A percentile compares a stretch with the other conserved stretches of the same genome.
These are phyloP conservation scores for Scheffersomyces illinoinensis DNA, from an alignment of 1,139 yeast species.

Conservation along the genomic window DNA sequence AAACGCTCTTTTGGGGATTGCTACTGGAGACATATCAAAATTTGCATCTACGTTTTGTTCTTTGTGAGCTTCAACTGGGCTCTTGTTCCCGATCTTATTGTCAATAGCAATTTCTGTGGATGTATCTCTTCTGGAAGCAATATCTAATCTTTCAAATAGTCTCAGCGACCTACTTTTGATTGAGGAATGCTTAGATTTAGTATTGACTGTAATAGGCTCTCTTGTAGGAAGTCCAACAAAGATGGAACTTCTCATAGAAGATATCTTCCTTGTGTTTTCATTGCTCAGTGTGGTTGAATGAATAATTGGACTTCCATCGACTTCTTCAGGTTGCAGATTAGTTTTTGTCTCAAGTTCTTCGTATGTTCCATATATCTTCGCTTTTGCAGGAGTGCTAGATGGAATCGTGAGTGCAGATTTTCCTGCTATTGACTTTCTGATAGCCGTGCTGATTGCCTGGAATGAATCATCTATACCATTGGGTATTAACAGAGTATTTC, in stretches of 20 bases:
- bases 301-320: background rate
- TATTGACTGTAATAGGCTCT: constrained; percentile 32
- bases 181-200: constrained; percentile 9
- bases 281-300: background rate
- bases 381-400: background rate
- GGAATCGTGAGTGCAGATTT: constrained; percentile 14
- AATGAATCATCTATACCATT: constrained; percentile 21
- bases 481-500: background rate
- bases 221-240: constrained; percentile 43
- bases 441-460: constrained; percentile 41
- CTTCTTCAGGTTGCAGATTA: background rate
- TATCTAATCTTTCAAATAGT: constrained; percentile 17
- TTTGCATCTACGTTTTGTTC: constrained; percentile 1
- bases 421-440: constrained; percentile 40
- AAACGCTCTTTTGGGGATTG: constrained; percentile 7
- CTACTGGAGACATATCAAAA: constrained; percentile 15
- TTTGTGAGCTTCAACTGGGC: background rate
- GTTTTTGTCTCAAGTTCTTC: background rate
- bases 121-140: constrained; percentile 14
- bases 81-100: background rate
- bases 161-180: constrained; percentile 15
- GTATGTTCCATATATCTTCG: background rate
- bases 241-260: constrained; percentile 33
- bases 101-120: background rate
- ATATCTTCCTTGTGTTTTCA: background rate